Base-by-base conservation (phyloP, 106 monocot species). In the Vanilla planifolia region DNA sequence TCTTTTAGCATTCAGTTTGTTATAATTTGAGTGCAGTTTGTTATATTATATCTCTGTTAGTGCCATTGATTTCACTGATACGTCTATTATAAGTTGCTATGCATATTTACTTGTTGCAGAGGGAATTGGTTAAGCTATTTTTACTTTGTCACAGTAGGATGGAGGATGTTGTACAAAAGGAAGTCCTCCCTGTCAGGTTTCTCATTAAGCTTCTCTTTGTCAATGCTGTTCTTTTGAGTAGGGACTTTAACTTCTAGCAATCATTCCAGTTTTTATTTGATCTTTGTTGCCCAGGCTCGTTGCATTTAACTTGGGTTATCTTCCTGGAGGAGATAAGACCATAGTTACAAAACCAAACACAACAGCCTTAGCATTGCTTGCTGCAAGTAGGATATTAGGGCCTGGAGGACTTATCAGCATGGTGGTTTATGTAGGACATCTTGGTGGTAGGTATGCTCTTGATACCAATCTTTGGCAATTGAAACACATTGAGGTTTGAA, bases 251-350 rank as follows among this genome's bases (percentile, higher is more conserved):
- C n/a, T n/a, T n/a, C n/a, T n/a, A n/a, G n/a, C n/a, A n/a, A n/a
- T n/a, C n/a, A n/a, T n/a, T 67, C 21, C 37, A 23, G 7, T 51
- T 21, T 5, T 21, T 51, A 3, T 6, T 7, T n/a, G 4, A 7
- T 11, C 22, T 22, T 53, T 30, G 4, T 36, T 72, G 20, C 36
- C 15, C 80, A 95, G 95, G 79, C 77, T 98, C 32, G 69, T 98
- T 32, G 91, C 75, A 39, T 98, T 98, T 75, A 98, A 98, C 65
- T 63, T 98, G 74, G 96, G 96, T 9, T 92, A 98, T 51, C 90
- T 98, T 59, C 88, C 91, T 2, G 96, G 87, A 67, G 91, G 96
- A 51, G 88, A 92, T 32, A 98, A 98, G 66, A 45, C 65, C 33
- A 67, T 88, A 51, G 80, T 85, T 40, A 98, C 96, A 0, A 30